Conservation (phyloP, 495 filamentous ascomycete species). For the Annulohypoxylon moriforme region DNA sequence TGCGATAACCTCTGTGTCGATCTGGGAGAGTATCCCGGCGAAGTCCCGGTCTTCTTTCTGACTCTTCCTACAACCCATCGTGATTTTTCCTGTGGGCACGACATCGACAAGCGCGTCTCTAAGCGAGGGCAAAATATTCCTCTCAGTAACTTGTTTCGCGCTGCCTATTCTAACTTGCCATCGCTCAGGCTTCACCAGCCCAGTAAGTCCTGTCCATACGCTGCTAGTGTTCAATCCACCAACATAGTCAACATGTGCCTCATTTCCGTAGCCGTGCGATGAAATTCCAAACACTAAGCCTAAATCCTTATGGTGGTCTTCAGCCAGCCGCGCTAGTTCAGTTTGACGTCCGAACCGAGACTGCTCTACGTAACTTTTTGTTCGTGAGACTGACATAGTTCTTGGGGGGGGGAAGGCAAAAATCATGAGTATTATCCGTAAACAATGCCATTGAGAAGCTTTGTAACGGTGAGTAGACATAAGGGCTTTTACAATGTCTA, state of each 20-base stretch:
- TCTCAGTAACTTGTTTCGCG: background rate
- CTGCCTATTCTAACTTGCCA: slow-evolving; percentile 9
- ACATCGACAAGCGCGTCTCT: slow-evolving; percentile 26
- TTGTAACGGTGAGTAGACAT: background rate
- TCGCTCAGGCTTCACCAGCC: background rate
- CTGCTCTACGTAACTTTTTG: slow-evolving; percentile 25
- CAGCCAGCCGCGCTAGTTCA: slow-evolving; percentile 33
- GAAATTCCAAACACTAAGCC: slow-evolving; percentile 37
- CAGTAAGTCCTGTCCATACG: slow-evolving; percentile 14
- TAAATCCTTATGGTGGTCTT: slow-evolving; percentile 20
- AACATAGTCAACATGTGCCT: slow-evolving; percentile 37
- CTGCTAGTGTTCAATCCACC: slow-evolving; percentile 30
- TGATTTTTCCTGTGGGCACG: slow-evolving; percentile 18
- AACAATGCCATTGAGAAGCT: slow-evolving; percentile 36
- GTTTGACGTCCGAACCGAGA: slow-evolving; percentile 31
- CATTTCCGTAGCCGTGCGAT: slow-evolving; percentile 3
- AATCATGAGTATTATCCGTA: background rate
- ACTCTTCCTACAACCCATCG: background rate
- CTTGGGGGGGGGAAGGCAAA: slow-evolving; percentile 4
- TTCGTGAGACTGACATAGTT: slow-evolving; percentile 20
- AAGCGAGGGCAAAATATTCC: slow-evolving; percentile 15
- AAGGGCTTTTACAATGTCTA: slow-evolving; percentile 8
- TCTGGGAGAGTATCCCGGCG: slow-evolving; percentile 30
- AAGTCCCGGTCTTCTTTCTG: slow-evolving; percentile 20
- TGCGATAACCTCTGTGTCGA: slow-evolving; percentile 37